A percentile compares a stretch with the other conserved stretches of the same genome.
phyloP scores from a whole-genome alignment of 352 stramenopile genomes.

The Ophiocytium majus region DNA sequence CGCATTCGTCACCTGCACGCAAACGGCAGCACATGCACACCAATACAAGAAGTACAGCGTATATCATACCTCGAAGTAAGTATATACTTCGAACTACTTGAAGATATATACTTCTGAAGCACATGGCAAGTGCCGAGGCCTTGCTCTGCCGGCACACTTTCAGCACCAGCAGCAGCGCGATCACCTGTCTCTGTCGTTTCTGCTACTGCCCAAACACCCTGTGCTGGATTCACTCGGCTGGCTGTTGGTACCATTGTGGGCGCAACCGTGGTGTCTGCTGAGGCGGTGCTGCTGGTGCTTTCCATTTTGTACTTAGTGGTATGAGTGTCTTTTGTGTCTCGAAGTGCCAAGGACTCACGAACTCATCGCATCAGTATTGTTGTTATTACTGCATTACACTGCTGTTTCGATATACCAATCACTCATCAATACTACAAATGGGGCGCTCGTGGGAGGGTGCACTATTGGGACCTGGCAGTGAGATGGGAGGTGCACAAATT shows the following conservation, averaged over 20 bases:
- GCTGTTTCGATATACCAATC: too few species aligned
- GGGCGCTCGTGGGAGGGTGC: too few species aligned
- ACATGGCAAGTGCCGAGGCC: neutral
- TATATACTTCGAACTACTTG: neutral
- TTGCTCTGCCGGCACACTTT: neutral
- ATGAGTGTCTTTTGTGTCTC: neutral
- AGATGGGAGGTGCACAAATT: too few species aligned
- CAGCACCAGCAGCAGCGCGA: neutral
- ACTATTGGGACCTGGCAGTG: too few species aligned
- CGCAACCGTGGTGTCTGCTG: neutral
- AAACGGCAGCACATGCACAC: too few species aligned
- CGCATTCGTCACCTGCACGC: constrained; percentile 35
- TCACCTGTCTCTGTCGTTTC: neutral
- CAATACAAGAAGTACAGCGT: too few species aligned
- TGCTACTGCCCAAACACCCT: neutral
- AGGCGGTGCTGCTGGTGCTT: neutral
- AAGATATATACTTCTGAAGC: neutral
- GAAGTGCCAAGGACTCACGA: neutral
- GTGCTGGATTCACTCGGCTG: too few species aligned
- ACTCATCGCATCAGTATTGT: neutral
- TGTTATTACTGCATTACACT: too few species aligned
- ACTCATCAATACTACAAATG: too few species aligned
- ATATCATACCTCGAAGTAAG: too few species aligned
- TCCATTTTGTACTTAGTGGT: too few species aligned
- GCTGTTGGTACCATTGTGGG: too few species aligned